These are phyloP conservation scores for Tuber melanosporum DNA, from an alignment of 495 filamentous ascomycete genomes.

Conservation along the genomic window DNA sequence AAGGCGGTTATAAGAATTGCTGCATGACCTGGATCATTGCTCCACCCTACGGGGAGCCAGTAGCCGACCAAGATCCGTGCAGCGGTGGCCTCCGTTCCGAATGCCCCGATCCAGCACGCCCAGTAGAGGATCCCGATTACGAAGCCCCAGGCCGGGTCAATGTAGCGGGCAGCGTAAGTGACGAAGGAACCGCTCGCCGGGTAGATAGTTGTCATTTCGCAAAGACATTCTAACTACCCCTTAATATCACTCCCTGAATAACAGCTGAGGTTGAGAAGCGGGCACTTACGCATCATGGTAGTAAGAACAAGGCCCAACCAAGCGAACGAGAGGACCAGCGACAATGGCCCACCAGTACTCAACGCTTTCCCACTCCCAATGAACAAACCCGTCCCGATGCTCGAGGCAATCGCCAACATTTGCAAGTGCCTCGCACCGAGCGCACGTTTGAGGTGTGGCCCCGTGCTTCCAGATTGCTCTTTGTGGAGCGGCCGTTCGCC, in stretches of 20 bases:
- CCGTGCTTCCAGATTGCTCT: not conserved
- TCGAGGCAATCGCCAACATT: constrained; percentile 64
- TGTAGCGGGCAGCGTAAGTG: constrained; percentile 65
- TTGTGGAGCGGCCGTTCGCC: not conserved
- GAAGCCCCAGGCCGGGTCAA: constrained; percentile 73
- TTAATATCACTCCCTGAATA: constrained; percentile 37
- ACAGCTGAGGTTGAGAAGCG: constrained; percentile 41
- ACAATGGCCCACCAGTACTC: constrained; percentile 46
- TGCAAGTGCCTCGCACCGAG: constrained; percentile 63
- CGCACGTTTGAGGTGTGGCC: constrained; percentile 50
- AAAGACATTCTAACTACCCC: constrained; percentile 47
- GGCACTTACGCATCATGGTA: constrained; percentile 45
- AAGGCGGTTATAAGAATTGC: constrained; percentile 60
- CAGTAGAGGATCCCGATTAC: constrained; percentile 60
- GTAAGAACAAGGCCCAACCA: constrained; percentile 48
- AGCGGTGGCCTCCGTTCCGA: constrained; percentile 54
- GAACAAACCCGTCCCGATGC: constrained; percentile 60
- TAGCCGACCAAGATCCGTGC: constrained; percentile 53
- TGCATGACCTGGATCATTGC: constrained; percentile 47
- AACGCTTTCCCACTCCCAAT: constrained; percentile 49
- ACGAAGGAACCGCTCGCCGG: constrained; percentile 53
- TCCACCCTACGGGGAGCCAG: constrained; percentile 45
- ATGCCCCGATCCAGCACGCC: constrained; percentile 56
- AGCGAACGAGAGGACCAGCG: constrained; percentile 51
- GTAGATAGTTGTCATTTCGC: constrained; percentile 62